These are phyloP conservation scores for Diaporthe destruens DNA, from an alignment of 2,329 filamentous ascomycete genomes.

Conservation along the genomic window DNA sequence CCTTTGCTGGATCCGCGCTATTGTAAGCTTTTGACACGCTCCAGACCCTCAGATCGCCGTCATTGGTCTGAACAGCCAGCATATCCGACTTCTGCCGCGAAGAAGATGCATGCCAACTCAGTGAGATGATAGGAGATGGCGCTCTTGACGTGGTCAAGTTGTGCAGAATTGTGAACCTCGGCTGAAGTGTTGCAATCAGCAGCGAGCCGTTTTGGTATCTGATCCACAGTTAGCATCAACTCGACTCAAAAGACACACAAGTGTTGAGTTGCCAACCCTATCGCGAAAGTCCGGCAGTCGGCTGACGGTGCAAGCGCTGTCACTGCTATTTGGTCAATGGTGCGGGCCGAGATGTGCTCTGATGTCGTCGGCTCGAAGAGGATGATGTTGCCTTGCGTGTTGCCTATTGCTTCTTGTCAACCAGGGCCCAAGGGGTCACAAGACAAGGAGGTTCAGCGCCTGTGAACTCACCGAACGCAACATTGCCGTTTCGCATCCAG, in stretches of 20 bases:
- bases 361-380: conserved; percentile 93
- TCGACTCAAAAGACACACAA: not conserved
- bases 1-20: conserved; percentile 81
- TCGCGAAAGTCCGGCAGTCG: conserved; percentile 94
- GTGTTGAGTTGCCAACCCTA: conserved; percentile 75
- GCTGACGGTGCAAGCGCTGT: conserved; percentile 90
- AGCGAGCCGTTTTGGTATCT: conserved; percentile 97
- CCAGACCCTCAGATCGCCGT: conserved; percentile 95
- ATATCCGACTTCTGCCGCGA: conserved; percentile 97
- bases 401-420: conserved; percentile 70
- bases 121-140: conserved; percentile 86
- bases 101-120: conserved; percentile 97
- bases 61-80: conserved; percentile 91
- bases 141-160: conserved; percentile 86
- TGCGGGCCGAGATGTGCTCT: conserved; percentile 91
- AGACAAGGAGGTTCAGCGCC: not conserved
- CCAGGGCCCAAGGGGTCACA: conserved; percentile 19
- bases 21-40: conserved; percentile 88
- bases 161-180: conserved; percentile 93
- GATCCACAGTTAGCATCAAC: conserved; percentile 40
- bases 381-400: conserved; percentile 91
- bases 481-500: conserved; percentile 98
- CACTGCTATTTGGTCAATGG: conserved; percentile 91
- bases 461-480: conserved; percentile 84
- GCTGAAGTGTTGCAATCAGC: conserved; percentile 88